phyloP scores from a whole-genome alignment of 257 asterid genomes.

The Przewalskia tangutica region DNA sequence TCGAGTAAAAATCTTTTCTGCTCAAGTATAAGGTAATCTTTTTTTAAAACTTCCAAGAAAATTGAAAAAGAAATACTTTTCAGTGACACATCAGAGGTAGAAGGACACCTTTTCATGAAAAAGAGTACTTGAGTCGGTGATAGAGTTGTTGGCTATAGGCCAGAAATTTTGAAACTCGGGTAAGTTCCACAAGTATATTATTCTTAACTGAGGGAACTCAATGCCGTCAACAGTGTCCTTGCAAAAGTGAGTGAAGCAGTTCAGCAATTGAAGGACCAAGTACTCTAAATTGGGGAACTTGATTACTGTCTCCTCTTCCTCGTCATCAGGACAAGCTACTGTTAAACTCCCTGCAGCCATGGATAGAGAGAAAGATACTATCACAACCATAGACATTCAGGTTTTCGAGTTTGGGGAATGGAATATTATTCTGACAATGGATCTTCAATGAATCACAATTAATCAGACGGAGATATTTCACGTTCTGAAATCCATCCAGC shows the following conservation, averaged over 20 bases:
- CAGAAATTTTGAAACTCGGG: neutral
- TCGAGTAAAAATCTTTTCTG: too few species aligned
- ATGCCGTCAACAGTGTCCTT: neutral
- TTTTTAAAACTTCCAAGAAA: too few species aligned
- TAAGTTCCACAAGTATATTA: neutral
- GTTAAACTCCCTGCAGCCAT: neutral
- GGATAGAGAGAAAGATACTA: neutral
- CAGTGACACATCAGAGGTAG: too few species aligned
- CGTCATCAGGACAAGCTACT: neutral
- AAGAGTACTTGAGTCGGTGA: neutral
- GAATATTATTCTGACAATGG: neutral
- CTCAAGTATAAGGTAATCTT: too few species aligned
- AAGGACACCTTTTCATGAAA: neutral
- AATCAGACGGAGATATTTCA: neutral
- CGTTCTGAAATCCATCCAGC: neutral
- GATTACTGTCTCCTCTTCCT: neutral
- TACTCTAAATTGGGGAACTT: neutral
- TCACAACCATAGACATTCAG: neutral
- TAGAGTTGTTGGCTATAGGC: neutral
- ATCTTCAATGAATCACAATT: neutral
- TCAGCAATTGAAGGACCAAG: fast-evolving
- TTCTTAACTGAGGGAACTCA: neutral
- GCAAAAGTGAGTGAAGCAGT: neutral
- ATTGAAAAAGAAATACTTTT: too few species aligned
- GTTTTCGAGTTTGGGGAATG: neutral